phyloP scores from a whole-genome alignment of 169 alveolate genomes.

The Cryptosporidium parvum region DNA sequence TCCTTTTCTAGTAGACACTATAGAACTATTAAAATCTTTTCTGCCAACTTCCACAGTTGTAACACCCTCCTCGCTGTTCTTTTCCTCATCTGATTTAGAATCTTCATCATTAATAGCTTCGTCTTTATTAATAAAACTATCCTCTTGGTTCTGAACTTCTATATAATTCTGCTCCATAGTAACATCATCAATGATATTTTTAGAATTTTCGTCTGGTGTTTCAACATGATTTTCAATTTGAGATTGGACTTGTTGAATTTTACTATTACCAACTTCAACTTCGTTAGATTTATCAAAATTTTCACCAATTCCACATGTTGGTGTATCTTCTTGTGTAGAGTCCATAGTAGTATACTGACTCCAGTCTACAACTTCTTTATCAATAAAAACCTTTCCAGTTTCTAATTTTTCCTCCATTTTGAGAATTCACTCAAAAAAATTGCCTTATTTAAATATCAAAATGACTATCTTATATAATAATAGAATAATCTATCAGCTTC shows the following conservation, averaged over 20 bases:
- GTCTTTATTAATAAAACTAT: background rate
- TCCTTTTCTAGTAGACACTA: slow-evolving; percentile 12
- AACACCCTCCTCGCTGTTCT: background rate
- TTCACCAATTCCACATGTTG: slow-evolving; percentile 62
- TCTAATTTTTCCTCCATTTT: slow-evolving; percentile 54
- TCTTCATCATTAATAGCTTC: slow-evolving; percentile 3
- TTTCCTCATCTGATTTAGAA: slow-evolving; percentile 1
- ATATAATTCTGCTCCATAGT: background rate
- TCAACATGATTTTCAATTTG: background rate
- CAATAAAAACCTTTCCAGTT: slow-evolving; percentile 18
- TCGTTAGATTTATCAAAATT: background rate
- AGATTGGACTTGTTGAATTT: background rate
- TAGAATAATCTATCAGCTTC: background rate
- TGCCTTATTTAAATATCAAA: background rate
- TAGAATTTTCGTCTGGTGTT: background rate
- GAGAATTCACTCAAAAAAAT: background rate
- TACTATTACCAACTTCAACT: background rate
- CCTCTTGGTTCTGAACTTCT: background rate
- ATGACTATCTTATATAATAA: background rate
- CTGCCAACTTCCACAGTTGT: background rate
- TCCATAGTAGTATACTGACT: slow-evolving; percentile 52
- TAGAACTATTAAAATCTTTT: background rate
- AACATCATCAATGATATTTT: background rate
- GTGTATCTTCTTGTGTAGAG: slow-evolving; percentile 63
- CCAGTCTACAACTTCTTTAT: slow-evolving; percentile 33